A percentile compares a stretch with the other conserved stretches of the same genome.
Evolutionary conservation across 148 eudicot species (phyloP).

Genomic region (Vaccinium darrowii): DNA sequence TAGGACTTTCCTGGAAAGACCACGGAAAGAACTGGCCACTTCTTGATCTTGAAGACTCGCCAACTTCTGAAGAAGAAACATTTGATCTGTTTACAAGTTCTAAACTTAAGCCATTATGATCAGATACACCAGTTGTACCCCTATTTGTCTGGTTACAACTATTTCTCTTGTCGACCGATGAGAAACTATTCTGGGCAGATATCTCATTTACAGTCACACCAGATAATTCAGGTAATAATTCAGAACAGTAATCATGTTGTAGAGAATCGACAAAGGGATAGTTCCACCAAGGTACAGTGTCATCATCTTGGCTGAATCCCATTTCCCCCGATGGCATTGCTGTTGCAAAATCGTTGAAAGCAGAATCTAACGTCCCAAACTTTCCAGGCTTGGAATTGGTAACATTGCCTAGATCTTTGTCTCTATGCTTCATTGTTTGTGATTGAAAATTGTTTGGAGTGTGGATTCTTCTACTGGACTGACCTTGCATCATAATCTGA

Average conservation of each 20-base stretch:
- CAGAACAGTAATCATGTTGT: constrained; percentile 54
- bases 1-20: constrained; percentile 34
- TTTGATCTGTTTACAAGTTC: constrained; percentile 33
- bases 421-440: constrained; percentile 34
- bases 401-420: constrained; percentile 27
- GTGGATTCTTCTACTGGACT: constrained; percentile 47
- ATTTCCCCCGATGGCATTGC: constrained; percentile 46
- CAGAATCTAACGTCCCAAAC: constrained; percentile 41
- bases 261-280: constrained; percentile 50
- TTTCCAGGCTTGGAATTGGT: constrained; percentile 36
- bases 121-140: constrained; percentile 27
- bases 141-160: constrained; percentile 24
- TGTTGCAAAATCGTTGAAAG: constrained; percentile 38
- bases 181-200: constrained; percentile 34
- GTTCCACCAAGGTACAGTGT: constrained; percentile 70
- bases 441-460: constrained; percentile 38
- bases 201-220: constrained; percentile 52
- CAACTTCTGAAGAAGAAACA: constrained; percentile 29
- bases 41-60: constrained; percentile 27
- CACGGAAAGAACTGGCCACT: constrained; percentile 35
- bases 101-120: constrained; percentile 19
- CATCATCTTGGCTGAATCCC: constrained; percentile 55
- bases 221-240: constrained; percentile 65
- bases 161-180: constrained; percentile 37
- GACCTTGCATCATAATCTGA: constrained; percentile 74